These are phyloP conservation scores for Botrytis paeoniae DNA, from an alignment of 2,329 filamentous ascomycete species.

Conservation along the genomic window DNA sequence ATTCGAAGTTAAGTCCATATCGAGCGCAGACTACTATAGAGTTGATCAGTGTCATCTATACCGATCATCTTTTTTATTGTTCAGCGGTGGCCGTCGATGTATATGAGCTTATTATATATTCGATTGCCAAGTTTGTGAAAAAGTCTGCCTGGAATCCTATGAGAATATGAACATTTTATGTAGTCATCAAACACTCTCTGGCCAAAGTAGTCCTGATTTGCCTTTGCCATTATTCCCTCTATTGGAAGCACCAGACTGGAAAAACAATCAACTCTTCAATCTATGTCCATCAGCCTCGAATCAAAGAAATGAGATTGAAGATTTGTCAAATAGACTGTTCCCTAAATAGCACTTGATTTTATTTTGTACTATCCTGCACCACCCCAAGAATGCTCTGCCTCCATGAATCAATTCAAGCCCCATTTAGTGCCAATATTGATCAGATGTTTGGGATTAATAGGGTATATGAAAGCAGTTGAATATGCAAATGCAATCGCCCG, in stretches of 20 bases:
- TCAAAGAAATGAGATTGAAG: background rate
- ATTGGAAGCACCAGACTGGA: background rate
- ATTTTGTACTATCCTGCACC: slow-evolving; percentile 26
- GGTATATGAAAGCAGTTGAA: slow-evolving; percentile 32
- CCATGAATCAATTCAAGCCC: slow-evolving; percentile 28
- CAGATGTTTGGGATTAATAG: slow-evolving; percentile 29
- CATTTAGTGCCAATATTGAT: slow-evolving; percentile 16
- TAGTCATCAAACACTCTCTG: background rate
- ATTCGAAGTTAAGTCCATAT: background rate
- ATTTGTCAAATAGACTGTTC: slow-evolving; percentile 24
- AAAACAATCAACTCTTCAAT: too few relatives aligned
- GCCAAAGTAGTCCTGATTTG: background rate
- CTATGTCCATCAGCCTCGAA: too few relatives aligned
- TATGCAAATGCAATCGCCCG: slow-evolving; percentile 30
- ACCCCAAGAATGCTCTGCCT: slow-evolving; percentile 26
- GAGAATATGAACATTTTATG: background rate
- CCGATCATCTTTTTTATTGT: background rate
- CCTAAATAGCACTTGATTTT: slow-evolving; percentile 26
- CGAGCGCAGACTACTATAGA: background rate
- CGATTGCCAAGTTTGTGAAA: background rate
- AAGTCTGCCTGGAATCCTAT: background rate
- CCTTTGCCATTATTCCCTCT: background rate
- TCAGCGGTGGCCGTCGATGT: background rate
- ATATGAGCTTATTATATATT: background rate
- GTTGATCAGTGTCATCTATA: background rate